These are phyloP conservation scores for Xanthoconium stramineum DNA, from an alignment of 768 basidiomycete species.

Conservation along the genomic window DNA sequence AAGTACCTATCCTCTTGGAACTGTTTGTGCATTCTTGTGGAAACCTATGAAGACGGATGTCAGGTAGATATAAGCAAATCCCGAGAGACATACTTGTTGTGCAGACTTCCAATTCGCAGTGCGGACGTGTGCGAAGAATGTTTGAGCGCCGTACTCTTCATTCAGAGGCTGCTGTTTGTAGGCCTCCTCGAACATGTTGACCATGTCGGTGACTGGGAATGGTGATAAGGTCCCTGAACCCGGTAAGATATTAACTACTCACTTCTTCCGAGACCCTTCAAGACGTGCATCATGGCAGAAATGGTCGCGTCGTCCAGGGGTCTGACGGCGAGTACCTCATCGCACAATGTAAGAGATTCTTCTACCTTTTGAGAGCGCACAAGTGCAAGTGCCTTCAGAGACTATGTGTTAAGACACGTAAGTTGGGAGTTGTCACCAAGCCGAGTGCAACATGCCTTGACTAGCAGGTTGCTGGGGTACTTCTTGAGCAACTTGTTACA, in stretches of 20 bases:
- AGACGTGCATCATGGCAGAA: conserved; percentile 79
- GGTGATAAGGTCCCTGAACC: neutral
- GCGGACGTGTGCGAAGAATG: conserved; percentile 82
- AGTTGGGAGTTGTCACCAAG: neutral
- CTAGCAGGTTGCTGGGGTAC: conserved; percentile 66
- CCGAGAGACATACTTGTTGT: conserved; percentile 56
- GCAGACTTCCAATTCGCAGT: conserved; percentile 83
- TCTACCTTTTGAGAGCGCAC: conserved; percentile 84
- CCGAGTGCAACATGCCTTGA: conserved; percentile 49
- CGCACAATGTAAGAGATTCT: conserved; percentile 73
- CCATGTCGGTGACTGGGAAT: conserved; percentile 65
- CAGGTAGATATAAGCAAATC: neutral
- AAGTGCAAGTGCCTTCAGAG: conserved; percentile 81
- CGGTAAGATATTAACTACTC: conserved; percentile 14
- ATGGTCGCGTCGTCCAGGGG: conserved; percentile 72
- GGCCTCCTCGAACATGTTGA: conserved; percentile 83
- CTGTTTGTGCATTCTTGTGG: conserved; percentile 78
- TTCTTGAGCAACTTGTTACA: conserved; percentile 90
- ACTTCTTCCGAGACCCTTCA: conserved; percentile 74
- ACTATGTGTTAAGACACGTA: conserved; percentile 39
- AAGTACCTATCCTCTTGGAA: conserved; percentile 80
- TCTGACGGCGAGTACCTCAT: conserved; percentile 73
- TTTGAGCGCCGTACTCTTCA: conserved; percentile 80
- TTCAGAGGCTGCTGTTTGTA: conserved; percentile 77
- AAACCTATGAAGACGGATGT: conserved; percentile 45